Evolutionary conservation across 2,329 filamentous ascomycete genomes (phyloP).

Genomic region (Cercospora citrullina): DNA sequence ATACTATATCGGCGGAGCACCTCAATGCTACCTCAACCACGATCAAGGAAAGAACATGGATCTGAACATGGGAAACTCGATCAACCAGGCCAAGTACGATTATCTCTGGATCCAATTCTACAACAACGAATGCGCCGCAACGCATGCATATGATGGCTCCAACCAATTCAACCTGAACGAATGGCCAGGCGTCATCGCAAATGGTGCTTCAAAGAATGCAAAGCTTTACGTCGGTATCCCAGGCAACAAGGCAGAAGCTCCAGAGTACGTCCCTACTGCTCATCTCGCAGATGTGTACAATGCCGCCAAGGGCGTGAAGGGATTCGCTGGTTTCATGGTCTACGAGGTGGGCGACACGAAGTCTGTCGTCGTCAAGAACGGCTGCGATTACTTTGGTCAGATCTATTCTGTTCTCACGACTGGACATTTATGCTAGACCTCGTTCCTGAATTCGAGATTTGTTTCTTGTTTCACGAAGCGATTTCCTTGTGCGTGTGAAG

Average conservation of each 20-base stretch:
- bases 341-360: slow-evolving; percentile 52
- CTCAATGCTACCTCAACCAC: slow-evolving; percentile 44
- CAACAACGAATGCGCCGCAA: slow-evolving; percentile 39
- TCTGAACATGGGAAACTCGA: slow-evolving; percentile 40
- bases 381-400: slow-evolving; percentile 3
- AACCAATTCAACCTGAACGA: slow-evolving; percentile 47
- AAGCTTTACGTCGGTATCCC: slow-evolving; percentile 55
- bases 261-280: slow-evolving; percentile 48
- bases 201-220: slow-evolving; percentile 35
- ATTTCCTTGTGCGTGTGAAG: not conserved
- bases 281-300: slow-evolving; percentile 48
- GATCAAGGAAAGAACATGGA: slow-evolving; percentile 28
- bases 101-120: slow-evolving; percentile 47
- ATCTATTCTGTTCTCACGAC: not conserved
- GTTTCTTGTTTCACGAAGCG: not conserved
- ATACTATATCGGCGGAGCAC: slow-evolving; percentile 51
- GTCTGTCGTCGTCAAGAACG: not conserved
- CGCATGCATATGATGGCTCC: slow-evolving; percentile 28
- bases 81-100: slow-evolving; percentile 42
- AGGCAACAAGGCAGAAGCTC: slow-evolving; percentile 23
- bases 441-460: not conserved
- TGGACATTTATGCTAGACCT: not conserved
- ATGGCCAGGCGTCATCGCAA: slow-evolving; percentile 15
- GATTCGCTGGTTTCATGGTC: slow-evolving; percentile 59
- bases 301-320: slow-evolving; percentile 40